Conservation (phyloP, 306 rosid species). For the Acmispon strigosus region DNA sequence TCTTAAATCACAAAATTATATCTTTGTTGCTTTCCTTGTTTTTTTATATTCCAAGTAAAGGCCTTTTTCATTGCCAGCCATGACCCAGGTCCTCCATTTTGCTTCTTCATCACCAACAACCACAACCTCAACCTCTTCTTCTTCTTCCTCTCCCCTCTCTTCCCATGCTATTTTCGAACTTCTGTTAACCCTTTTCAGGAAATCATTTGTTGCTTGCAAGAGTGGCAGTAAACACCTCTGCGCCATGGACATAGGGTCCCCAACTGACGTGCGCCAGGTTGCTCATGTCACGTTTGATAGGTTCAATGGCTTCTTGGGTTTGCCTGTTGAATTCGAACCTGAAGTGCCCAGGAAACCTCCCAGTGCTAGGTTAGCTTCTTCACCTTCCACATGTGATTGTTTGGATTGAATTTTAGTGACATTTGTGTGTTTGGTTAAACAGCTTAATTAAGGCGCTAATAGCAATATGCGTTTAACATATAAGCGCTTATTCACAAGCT, state of each 20-base stretch:
- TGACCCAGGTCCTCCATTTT: conserved; percentile 76
- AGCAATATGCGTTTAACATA: no score
- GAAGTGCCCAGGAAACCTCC: conserved; percentile 84
- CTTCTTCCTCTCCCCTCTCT: conserved; percentile 38
- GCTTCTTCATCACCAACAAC: conserved; percentile 29
- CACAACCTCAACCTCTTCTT: not conserved
- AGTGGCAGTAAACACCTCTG: conserved; percentile 34
- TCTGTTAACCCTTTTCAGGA: conserved; percentile 54
- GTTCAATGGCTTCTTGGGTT: conserved; percentile 91
- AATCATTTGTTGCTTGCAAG: conserved; percentile 44
- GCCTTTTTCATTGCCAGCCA: conserved; percentile 61
- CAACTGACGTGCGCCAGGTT: conserved; percentile 84
- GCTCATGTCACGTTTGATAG: conserved; percentile 93
- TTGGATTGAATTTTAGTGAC: not conserved
- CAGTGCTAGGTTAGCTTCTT: conserved; percentile 69
- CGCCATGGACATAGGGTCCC: conserved; percentile 73
- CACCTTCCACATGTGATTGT: not conserved
- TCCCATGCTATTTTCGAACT: conserved; percentile 38
- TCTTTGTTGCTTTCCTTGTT: not conserved
- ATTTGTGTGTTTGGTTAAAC: not conserved
- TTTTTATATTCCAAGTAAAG: conserved; percentile 38
- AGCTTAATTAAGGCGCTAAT: no score
- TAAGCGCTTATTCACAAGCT: no score
- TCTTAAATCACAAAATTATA: conserved; percentile 4
- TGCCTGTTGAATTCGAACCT: conserved; percentile 89